Base-by-base conservation (phyloP, 2,329 filamentous ascomycete genomes). In the Apiospora phragmitis region DNA sequence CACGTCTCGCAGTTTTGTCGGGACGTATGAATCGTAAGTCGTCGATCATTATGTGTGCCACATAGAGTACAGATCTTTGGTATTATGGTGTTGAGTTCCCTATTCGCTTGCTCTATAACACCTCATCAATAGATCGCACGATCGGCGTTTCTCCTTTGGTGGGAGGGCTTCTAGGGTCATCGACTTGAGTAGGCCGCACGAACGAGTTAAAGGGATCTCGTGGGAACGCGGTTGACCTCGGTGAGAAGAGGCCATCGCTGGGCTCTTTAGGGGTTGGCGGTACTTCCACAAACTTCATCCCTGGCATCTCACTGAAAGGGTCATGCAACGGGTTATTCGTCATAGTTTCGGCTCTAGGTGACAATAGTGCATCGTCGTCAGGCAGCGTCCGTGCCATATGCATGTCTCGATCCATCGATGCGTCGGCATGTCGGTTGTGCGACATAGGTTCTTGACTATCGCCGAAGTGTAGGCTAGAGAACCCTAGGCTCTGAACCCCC, bases 111-210 rank as follows among this genome's bases (percentile, higher is more conserved):
- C 18, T 51, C 18, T 86, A 94, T 80, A 95, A 84, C 68, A 94
- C 85, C 77, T 94, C 92, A 79, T 93, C 91, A 76, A 95, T 95
- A 71, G 91, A 94, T 70, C 93, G 86, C 68, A 91, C 89, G 72
- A 95, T 94, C 3, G 93, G 92, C 71, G 89, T 90, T 79, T 92
- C 91, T 49, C 93, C 92, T 76, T 88, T 89, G 16, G 91, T 93
- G 0, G 92, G 91, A 21, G 93, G 93, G 78, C 92, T 94, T 75
- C 93, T 84, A 18, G 93, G 93, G 77, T 95, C 92, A 18, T 84
- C 85, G 14, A 84, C 81, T 72, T 87, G 85, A 3, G 82, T 75
- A 14, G 87, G 87, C 47, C 85, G 83, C 62, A 83, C 85, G 73
- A 89, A 89, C 2, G 86, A 82, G 65, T 80, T 83, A 70, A 88